Conservation (phyloP, 2,329 filamentous ascomycete species). For the Hypoxylon sp. region DNA sequence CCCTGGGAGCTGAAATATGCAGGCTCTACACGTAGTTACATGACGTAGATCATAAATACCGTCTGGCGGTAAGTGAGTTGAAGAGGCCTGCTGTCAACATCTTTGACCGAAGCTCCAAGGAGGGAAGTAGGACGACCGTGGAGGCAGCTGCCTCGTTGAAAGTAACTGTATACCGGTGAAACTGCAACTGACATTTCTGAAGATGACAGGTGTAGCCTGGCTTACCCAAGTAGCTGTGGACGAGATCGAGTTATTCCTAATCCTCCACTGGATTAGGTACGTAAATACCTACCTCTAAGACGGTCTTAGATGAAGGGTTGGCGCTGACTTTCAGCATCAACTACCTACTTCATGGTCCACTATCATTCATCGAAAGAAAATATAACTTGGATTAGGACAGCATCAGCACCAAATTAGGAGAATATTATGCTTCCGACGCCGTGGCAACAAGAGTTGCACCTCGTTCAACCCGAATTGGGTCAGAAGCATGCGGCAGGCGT, state of each 20-base stretch:
- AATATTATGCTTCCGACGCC: conserved; percentile 18
- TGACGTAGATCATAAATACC: conserved; percentile 14
- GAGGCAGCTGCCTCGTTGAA: conserved; percentile 24
- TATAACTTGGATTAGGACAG: neutral
- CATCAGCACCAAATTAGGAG: conserved; percentile 1
- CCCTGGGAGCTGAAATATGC: conserved; percentile 9
- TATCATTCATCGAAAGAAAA: neutral
- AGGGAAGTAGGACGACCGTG: conserved; percentile 17
- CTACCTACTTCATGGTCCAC: conserved; percentile 9
- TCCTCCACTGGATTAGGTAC: neutral
- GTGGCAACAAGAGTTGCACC: conserved; percentile 13
- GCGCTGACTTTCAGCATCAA: neutral
- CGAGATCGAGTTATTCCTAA: conserved; percentile 17
- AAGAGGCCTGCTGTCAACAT: conserved; percentile 12
- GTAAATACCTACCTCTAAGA: no score
- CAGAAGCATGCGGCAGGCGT: conserved; percentile 30
- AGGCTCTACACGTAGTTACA: neutral
- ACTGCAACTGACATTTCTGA: neutral
- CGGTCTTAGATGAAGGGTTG: conserved; percentile 2
- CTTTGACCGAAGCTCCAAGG: neutral
- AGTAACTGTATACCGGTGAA: conserved; percentile 15
- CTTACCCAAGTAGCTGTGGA: conserved; percentile 24
- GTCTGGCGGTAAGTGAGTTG: neutral
- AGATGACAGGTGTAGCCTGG: conserved; percentile 15
- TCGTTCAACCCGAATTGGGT: conserved; percentile 18